phyloP scores from a whole-genome alignment of 2,329 filamentous ascomycete genomes.

The Neonectria sp. region DNA sequence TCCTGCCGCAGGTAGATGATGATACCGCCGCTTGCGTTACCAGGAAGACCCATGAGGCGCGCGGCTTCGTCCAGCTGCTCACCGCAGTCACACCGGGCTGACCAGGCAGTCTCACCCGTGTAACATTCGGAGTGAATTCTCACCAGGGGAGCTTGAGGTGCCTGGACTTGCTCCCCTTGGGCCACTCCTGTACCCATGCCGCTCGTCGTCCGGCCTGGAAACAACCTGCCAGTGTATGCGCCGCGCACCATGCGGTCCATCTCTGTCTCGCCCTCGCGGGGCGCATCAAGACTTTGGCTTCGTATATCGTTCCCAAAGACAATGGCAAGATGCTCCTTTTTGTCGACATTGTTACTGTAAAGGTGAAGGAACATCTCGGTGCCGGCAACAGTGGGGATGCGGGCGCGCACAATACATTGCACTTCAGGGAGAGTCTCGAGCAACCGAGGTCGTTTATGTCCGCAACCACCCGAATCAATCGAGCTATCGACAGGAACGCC shows the following conservation, averaged over 20 bases:
- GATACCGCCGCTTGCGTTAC: conserved; percentile 79
- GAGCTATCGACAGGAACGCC: conserved; percentile 74
- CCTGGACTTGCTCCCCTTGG: conserved; percentile 30
- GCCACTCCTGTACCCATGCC: conserved; percentile 65
- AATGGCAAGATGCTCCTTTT: conserved; percentile 96
- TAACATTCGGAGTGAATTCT: conserved; percentile 99
- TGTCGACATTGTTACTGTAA: conserved; percentile 93
- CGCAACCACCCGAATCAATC: conserved; percentile 71
- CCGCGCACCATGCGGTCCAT: conserved; percentile 94
- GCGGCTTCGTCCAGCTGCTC: conserved; percentile 98
- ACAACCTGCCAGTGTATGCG: conserved; percentile 90
- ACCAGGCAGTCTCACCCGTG: conserved; percentile 98
- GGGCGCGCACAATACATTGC: conserved; percentile 93
- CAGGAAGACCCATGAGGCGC: conserved; percentile 86
- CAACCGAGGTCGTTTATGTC: conserved; percentile 77
- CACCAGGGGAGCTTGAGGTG: conserved; percentile 75
- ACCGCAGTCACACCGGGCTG: conserved; percentile 95
- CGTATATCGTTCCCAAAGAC: conserved; percentile 93
- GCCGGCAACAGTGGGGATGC: conserved; percentile 92
- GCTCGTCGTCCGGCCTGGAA: conserved; percentile 86
- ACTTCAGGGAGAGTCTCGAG: conserved; percentile 85
- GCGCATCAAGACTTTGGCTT: conserved; percentile 78
- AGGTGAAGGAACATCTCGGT: conserved; percentile 98
- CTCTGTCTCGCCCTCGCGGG: conserved; percentile 84
- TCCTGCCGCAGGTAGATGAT: conserved; percentile 98